Evolutionary conservation across 805 yeast species (phyloP), one percentile per base, ranked within the genome.

Genomic region (Ogataea parapolymorpha): DNA sequence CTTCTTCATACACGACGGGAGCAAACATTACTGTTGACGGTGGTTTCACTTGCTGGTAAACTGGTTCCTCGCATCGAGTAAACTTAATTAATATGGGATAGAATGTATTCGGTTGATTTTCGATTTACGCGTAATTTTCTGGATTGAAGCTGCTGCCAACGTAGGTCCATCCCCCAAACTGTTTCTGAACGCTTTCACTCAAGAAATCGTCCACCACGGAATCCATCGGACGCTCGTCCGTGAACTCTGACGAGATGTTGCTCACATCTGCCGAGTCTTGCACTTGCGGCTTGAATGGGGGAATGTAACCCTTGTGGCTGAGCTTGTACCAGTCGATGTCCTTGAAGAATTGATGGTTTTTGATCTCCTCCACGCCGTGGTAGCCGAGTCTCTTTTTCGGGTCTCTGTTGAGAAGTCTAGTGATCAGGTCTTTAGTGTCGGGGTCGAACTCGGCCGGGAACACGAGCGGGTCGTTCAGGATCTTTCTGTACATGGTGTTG

Each of bases 91-190:
- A 29, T 29, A 29, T 29, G 28, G 43, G 27, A 39, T 31, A 35
- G 32, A 40, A 36, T 29, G 20, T 15, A 29, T 29, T 25, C 27
- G 27, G 8, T 7, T 25, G 27, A n/a, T 25, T 25, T 25, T 25
- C 14, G 27, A 25, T 25, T 25, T 26, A 38, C n/a, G 20, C 32
- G 34, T 44, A 43, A 14, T 48, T 43, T 11, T 44, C 51, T 25
- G 51, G 51, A 15, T 51, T 50, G 45, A 54, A 61, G 40, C 63
- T 59, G 34, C 61, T 58, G 2, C 93, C 95, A 35, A 82, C 86
- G 63, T 90, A 91, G 2, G 98, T 91, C 99, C 99, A 93, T 6
- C 99, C 98, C 34, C 96, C 98, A 71, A 93, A 93, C 66, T 93
- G 98, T 60, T 85, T 80, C 65, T 93, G 99, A n/a, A 93, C 96